A percentile compares a stretch with the other conserved stretches of the same genome.
phyloP scores from a whole-genome alignment of 306 rosid genomes.

The Crotalaria pallida region DNA sequence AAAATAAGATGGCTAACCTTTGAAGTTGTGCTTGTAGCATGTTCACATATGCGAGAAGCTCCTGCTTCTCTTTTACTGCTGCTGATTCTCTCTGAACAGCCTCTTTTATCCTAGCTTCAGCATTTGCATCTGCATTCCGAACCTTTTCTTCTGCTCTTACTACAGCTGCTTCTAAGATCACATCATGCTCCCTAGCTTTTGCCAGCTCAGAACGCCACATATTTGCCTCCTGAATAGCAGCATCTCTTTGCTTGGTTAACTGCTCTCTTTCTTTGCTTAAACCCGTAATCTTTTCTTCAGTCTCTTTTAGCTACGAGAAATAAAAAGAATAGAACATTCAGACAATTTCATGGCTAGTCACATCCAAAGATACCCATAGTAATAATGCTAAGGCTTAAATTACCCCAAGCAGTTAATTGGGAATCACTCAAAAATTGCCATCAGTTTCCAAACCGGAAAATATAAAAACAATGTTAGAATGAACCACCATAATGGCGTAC shows the following conservation, averaged over 20 bases:
- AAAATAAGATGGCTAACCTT: constrained; percentile 54
- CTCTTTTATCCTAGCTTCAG: constrained; percentile 77
- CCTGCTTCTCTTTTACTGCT: constrained; percentile 75
- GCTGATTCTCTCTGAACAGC: constrained; percentile 63
- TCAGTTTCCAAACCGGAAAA: no score
- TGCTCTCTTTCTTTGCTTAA: constrained; percentile 78
- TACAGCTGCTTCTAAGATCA: constrained; percentile 80
- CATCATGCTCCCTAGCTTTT: constrained; percentile 90
- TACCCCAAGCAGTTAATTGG: no score
- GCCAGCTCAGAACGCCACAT: constrained; percentile 98
- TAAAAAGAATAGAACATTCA: constrained; percentile 8
- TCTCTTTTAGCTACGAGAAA: constrained; percentile 62
- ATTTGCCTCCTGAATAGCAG: constrained; percentile 75
- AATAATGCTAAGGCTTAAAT: no score
- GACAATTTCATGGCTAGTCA: not conserved
- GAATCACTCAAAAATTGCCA: no score
- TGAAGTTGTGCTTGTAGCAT: constrained; percentile 80
- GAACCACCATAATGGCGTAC: constrained; percentile 31
- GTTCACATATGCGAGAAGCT: constrained; percentile 78
- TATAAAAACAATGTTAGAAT: no score
- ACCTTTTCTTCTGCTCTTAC: constrained; percentile 92
- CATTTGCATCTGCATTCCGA: constrained; percentile 73
- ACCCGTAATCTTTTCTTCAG: constrained; percentile 43
- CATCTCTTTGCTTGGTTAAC: constrained; percentile 68
- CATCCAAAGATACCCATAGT: not conserved